These are phyloP conservation scores for Didymella glomerata DNA, from an alignment of 2,329 filamentous ascomycete species.

Conservation along the genomic window DNA sequence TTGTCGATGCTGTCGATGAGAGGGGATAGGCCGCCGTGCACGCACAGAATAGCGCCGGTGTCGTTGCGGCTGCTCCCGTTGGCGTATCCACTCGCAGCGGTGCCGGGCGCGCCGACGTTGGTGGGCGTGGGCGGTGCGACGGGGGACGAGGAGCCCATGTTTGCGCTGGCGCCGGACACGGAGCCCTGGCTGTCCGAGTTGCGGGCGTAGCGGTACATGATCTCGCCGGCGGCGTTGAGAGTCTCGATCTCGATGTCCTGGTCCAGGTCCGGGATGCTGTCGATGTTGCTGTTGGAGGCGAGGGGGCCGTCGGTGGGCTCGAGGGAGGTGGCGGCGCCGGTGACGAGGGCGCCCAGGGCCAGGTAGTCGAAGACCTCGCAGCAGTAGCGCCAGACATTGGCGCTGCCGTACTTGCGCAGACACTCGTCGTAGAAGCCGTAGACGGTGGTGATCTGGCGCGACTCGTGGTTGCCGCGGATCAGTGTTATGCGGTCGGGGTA, in stretches of 20 bases:
- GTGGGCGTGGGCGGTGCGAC: conserved; percentile 53
- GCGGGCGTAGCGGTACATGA: conserved; percentile 76
- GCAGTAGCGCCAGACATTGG: conserved; percentile 93
- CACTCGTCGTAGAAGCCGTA: conserved; percentile 99
- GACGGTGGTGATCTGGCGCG: conserved; percentile 93
- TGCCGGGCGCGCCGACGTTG: conserved; percentile 77
- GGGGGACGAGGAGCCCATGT: conserved; percentile 47
- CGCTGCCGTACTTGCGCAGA: conserved; percentile 91
- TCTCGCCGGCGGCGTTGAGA: conserved; percentile 80
- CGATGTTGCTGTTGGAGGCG: conserved; percentile 60
- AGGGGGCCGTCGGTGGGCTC: conserved; percentile 67
- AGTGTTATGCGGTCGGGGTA: conserved; percentile 97
- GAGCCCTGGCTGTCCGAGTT: conserved; percentile 50
- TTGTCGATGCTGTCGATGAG: conserved; percentile 94
- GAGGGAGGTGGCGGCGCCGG: conserved; percentile 78
- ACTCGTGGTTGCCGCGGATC: conserved; percentile 95
- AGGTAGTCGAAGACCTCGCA: conserved; percentile 99
- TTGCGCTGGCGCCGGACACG: conserved; percentile 41
- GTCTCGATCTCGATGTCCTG: conserved; percentile 92
- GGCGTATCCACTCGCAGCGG: conserved; percentile 77
- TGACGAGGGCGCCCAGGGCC: conserved; percentile 84
- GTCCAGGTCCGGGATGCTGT: conserved; percentile 61
- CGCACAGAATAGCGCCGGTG: conserved; percentile 79
- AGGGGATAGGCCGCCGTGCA: conserved; percentile 91
- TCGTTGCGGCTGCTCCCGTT: conserved; percentile 64